phyloP scores from a whole-genome alignment of 306 rosid species.

The Cotoneaster glaucophyllus region DNA sequence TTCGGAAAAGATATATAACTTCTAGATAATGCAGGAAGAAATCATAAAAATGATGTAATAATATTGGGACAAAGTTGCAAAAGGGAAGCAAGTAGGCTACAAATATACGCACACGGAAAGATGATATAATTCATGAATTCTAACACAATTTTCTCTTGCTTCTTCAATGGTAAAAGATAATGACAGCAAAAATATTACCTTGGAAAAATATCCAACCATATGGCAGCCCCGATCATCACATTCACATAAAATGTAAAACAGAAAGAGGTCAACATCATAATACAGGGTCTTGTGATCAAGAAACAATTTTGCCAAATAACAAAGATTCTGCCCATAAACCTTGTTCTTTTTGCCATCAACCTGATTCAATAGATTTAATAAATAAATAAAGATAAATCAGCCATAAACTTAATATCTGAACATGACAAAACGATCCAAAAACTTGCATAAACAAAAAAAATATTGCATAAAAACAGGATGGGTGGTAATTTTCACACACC shows the following conservation, averaged over 20 bases:
- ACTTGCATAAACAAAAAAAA: neutral
- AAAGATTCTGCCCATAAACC: slow-evolving; percentile 98
- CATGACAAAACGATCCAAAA: neutral
- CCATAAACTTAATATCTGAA: neutral
- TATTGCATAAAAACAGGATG: neutral
- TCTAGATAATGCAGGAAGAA: neutral
- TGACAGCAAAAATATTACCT: slow-evolving; percentile 38
- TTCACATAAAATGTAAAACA: slow-evolving; percentile 87
- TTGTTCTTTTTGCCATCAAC: slow-evolving; percentile 99
- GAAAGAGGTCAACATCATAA: slow-evolving; percentile 95
- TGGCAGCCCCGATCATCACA: slow-evolving; percentile 99
- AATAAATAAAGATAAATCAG: neutral
- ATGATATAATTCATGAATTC: neutral
- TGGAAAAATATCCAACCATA: slow-evolving; percentile 99
- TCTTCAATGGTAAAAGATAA: neutral
- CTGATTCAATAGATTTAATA: slow-evolving; percentile 40
- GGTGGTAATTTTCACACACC: no score
- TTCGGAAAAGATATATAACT: neutral
- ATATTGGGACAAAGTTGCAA: neutral
- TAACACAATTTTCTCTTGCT: neutral
- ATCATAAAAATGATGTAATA: neutral
- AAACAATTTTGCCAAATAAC: slow-evolving; percentile 94
- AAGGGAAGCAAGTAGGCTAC: neutral
- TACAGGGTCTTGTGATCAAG: slow-evolving; percentile 99
- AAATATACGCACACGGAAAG: neutral